These are phyloP conservation scores for Populus hybrid DNA, from an alignment of 441 rosid species.

Conservation along the genomic window DNA sequence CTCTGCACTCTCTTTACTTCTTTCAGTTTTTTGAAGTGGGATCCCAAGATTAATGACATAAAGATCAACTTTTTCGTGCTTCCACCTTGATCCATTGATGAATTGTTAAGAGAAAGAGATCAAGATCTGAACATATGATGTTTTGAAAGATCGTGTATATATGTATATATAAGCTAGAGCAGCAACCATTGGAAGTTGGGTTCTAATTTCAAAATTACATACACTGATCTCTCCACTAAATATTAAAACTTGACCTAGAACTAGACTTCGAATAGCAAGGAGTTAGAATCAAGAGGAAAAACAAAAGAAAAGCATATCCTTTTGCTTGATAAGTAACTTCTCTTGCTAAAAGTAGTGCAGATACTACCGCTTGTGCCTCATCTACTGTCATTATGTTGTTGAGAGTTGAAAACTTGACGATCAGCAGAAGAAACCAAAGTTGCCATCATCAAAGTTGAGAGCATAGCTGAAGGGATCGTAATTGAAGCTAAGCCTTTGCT, in stretches of 20 bases:
- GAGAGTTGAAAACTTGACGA: neutral
- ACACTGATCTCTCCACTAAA: neutral
- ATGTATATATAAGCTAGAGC: neutral
- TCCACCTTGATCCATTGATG: neutral
- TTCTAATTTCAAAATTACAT: neutral
- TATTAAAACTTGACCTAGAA: neutral
- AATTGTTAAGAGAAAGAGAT: neutral
- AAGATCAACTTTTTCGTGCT: neutral
- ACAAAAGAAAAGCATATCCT: neutral
- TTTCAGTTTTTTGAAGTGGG: no score
- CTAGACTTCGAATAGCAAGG: neutral
- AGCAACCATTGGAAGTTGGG: neutral
- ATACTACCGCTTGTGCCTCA: neutral
- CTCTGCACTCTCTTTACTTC: neutral
- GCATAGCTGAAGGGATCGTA: conserved; percentile 56
- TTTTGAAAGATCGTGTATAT: neutral
- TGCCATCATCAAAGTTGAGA: conserved; percentile 61
- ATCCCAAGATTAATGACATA: neutral
- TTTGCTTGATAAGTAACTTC: neutral
- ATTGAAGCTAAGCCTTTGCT: conserved; percentile 43
- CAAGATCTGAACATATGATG: neutral
- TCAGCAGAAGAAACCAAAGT: conserved; percentile 59
- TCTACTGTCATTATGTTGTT: neutral
- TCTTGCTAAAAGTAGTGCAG: neutral
- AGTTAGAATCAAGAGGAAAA: neutral